A percentile compares a stretch with the other conserved stretches of the same genome.
phyloP scores from a whole-genome alignment of 2,329 filamentous ascomycete genomes.

The Hymenotorrendiella dingleyae region DNA sequence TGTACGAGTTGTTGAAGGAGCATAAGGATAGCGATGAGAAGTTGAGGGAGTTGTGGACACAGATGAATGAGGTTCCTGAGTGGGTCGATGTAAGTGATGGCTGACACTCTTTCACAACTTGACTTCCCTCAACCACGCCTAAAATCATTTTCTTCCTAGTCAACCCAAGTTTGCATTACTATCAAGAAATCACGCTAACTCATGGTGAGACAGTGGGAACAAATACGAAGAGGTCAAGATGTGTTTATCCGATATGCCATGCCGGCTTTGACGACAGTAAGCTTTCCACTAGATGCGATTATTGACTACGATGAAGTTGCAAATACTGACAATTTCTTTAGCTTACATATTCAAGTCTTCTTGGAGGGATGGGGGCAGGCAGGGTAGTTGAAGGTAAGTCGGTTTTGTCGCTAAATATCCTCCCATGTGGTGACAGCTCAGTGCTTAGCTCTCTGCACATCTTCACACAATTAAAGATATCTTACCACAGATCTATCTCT shows the following conservation, averaged over 20 bases:
- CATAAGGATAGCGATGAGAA: slow-evolving; percentile 51
- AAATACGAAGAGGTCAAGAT: slow-evolving; percentile 67
- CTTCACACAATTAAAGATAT: too few species aligned
- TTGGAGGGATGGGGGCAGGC: slow-evolving; percentile 67
- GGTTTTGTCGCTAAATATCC: not conserved
- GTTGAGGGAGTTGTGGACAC: slow-evolving; percentile 52
- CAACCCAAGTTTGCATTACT: too few species aligned
- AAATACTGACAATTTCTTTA: slow-evolving; percentile 8
- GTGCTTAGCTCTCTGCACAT: not conserved
- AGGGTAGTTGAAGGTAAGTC: slow-evolving; percentile 58
- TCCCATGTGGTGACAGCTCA: too few species aligned
- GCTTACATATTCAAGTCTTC: slow-evolving; percentile 51
- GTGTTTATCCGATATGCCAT: slow-evolving; percentile 73
- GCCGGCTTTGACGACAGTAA: slow-evolving; percentile 53
- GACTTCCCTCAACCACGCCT: too few species aligned
- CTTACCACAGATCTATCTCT: too few species aligned
- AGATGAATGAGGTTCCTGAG: slow-evolving; percentile 60
- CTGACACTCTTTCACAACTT: too few species aligned
- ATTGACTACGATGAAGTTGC: not conserved
- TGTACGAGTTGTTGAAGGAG: slow-evolving; percentile 57
- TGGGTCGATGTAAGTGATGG: too few species aligned
- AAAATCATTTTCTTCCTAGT: too few species aligned
- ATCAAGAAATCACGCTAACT: too few species aligned
- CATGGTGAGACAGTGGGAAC: too few species aligned
- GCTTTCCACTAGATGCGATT: slow-evolving; percentile 9